Conservation (phyloP, 352 stramenopile genomes). For the Peronospora belbahrii region DNA sequence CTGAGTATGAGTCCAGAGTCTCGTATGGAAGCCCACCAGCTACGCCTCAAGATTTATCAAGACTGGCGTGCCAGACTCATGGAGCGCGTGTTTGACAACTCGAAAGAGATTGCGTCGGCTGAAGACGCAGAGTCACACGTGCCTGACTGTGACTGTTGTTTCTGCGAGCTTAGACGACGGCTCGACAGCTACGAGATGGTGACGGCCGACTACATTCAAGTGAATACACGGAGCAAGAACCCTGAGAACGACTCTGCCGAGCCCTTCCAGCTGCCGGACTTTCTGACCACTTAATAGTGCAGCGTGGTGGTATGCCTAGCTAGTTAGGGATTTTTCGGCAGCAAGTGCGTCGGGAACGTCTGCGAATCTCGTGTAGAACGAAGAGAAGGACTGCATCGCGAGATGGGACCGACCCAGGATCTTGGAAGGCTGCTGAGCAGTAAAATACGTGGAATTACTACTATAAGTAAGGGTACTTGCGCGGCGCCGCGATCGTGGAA, state of each 20-base stretch:
- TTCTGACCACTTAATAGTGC: constrained; percentile 31
- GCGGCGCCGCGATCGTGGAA: constrained; percentile 26
- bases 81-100: constrained; percentile 57
- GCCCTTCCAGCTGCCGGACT: constrained; percentile 46
- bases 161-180: constrained; percentile 45
- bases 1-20: constrained; percentile 71
- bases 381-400: constrained; percentile 31
- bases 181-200: constrained; percentile 50
- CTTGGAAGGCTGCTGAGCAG: constrained; percentile 26
- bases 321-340: constrained; percentile 38
- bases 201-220: constrained; percentile 49
- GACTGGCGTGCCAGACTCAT: constrained; percentile 72
- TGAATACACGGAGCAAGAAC: constrained; percentile 44
- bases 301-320: constrained; percentile 11
- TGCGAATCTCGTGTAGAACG: constrained; percentile 30
- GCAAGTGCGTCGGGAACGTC: constrained; percentile 19
- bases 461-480: constrained; percentile 24
- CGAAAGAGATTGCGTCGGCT: constrained; percentile 31
- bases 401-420: constrained; percentile 18
- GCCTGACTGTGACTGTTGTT: constrained; percentile 37
- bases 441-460: constrained; percentile 41
- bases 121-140: constrained; percentile 33
- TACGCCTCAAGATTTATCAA: constrained; percentile 75
- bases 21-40: constrained; percentile 60
- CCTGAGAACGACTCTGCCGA: constrained; percentile 40